phyloP scores from a whole-genome alignment of 345 rosid genomes.

The Salix exigua region DNA sequence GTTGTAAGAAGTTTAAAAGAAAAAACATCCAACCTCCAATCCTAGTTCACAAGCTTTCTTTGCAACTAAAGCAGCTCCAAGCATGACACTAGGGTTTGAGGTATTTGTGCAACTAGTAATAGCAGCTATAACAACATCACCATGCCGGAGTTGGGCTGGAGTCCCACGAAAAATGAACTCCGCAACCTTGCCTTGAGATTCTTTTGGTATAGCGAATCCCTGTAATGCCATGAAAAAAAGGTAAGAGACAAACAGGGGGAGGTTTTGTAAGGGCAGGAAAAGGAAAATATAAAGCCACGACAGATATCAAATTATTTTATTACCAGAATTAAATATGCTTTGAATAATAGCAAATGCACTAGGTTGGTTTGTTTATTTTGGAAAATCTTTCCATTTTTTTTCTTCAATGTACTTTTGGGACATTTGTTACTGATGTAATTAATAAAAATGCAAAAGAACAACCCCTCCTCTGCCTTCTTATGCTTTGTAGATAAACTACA shows the following conservation, averaged over 20 bases:
- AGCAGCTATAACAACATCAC: slow-evolving; percentile 91
- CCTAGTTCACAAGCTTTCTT: slow-evolving; percentile 88
- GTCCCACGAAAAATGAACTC: slow-evolving; percentile 65
- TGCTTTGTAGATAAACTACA: too few species aligned
- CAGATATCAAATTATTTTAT: not conserved
- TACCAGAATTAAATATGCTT: not conserved
- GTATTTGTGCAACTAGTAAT: slow-evolving; percentile 98
- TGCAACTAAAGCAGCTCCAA: slow-evolving; percentile 94
- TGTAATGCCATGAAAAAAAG: slow-evolving; percentile 19
- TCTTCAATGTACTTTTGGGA: not conserved
- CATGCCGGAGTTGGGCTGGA: slow-evolving; percentile 69
- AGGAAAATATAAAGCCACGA: not conserved
- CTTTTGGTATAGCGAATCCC: slow-evolving; percentile 85
- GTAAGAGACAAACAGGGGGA: not conserved
- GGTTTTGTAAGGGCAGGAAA: not conserved
- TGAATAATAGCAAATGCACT: not conserved
- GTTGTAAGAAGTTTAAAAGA: slow-evolving; percentile 11
- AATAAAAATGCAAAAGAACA: not conserved
- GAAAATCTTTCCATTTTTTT: not conserved
- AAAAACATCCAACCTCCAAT: slow-evolving; percentile 53
- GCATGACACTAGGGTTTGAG: slow-evolving; percentile 95
- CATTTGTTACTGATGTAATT: not conserved
- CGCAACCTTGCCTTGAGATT: slow-evolving; percentile 64
- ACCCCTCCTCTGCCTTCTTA: not conserved
- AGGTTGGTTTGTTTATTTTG: not conserved